Percentiles rank a stretch among this genome's conserved stretches.
Conservation (phyloP, 192 early-diverging fungal species). For the Coemansia furcata region DNA sequence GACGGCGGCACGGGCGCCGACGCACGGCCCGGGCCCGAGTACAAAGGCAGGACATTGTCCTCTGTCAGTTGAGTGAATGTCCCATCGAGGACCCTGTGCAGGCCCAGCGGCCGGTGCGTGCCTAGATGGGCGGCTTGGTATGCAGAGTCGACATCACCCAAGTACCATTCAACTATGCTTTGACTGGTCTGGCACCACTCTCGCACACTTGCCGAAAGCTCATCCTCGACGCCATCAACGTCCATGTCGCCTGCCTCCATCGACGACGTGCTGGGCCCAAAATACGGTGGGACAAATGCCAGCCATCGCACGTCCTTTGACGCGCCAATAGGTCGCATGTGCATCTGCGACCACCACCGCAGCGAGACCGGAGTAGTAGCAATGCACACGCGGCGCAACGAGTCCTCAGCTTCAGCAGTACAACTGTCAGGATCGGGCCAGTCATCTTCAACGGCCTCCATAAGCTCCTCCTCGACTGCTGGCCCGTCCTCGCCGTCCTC, state of each 20-base stretch:
- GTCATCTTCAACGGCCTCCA: conserved; percentile 13
- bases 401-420: conserved; percentile 41
- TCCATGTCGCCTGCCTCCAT: not conserved
- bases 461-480: not conserved
- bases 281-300: conserved; percentile 24
- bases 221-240: not conserved
- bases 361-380: conserved; percentile 24
- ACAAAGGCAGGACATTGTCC: not conserved
- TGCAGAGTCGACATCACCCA: conserved; percentile 39
- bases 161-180: conserved; percentile 26
- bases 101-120: conserved; percentile 32
- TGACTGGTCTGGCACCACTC: conserved; percentile 18
- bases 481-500: conserved; percentile 34
- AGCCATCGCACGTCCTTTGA: conserved; percentile 49
- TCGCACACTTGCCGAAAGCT: not conserved
- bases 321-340: conserved; percentile 48
- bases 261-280: not conserved
- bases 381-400: conserved; percentile 45
- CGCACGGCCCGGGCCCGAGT: not conserved
- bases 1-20: not conserved
- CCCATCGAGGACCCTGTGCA: conserved; percentile 21
- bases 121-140: conserved; percentile 49
- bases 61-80: conserved; percentile 27
- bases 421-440: conserved; percentile 44
- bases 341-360: conserved; percentile 52